Evolutionary conservation across 306 rosid species (phyloP), one percentile per base, ranked within the genome.

Genomic region (Ormosia emarginata): DNA sequence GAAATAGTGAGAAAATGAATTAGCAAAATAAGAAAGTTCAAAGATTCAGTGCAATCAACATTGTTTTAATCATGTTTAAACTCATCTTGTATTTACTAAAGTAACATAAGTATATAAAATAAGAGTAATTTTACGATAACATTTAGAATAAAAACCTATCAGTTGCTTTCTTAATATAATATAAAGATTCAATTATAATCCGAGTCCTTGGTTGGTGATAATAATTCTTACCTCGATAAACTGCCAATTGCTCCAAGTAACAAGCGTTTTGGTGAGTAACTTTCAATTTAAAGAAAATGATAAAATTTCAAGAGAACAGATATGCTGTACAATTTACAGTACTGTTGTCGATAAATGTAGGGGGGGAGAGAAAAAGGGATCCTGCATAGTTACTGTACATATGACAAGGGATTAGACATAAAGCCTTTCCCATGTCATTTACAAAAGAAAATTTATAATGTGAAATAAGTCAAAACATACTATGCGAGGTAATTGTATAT

Each of bases 401-500:
- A 78, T 62, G 89, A 82, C 76, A 66, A n/a, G 63, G 78, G 85
- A 79, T 59, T 50, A 53, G 75, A 29, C 80, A 74, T 63, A 69
- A 73, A 33, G 50, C 72, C 75, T 72, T 81, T 80, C 79, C 86
- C 83, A 41, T 49, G 81, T 81, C 75, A 81, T 83, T 81, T 81
- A 83, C 80, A 81, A 15, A 71, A 78, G 82, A 76, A 63, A 56
- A 30, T 33, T 75, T n/a, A 72, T 74, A 50, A 53, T 43, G 39
- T 17, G 43, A 50, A 13, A 12, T 29, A 3, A 43, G 18, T 24
- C 4, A 32, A 36, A 50, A 76, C 59, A 53, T 44, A 70, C 86
- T 88, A 94, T 17, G 99, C 98, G 79, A 96, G 87, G 90, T 94
- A 96, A 86, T 94, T 96, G 98, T 96, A 96, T 84, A 96, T 90